These are phyloP conservation scores for Medicago arabica DNA, from an alignment of 306 rosid genomes.

Conservation along the genomic window DNA sequence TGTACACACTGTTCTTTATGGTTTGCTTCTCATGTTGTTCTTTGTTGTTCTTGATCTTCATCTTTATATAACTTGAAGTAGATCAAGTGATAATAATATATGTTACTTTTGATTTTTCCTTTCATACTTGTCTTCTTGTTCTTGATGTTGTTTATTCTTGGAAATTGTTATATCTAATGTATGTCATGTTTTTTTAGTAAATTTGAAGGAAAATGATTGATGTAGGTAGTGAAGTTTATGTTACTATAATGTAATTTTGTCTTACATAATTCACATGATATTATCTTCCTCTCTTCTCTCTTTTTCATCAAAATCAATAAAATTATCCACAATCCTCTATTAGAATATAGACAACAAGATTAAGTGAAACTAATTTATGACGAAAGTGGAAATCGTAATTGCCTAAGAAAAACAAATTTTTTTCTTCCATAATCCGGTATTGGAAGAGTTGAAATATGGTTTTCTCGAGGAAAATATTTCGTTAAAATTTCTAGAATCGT, in stretches of 20 bases:
- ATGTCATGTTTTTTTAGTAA: background rate
- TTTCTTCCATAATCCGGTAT: too few relatives aligned
- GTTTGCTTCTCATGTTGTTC: slow-evolving; percentile 71
- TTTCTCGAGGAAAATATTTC: too few relatives aligned
- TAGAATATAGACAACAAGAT: too few relatives aligned
- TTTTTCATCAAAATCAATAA: background rate
- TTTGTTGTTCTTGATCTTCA: slow-evolving; percentile 75
- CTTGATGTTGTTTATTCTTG: background rate
- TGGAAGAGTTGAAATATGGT: too few relatives aligned
- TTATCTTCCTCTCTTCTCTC: background rate
- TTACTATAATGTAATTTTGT: background rate
- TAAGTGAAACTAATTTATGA: too few relatives aligned
- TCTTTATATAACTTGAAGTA: slow-evolving; percentile 56
- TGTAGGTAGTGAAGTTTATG: background rate
- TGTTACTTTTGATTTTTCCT: background rate
- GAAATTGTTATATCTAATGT: background rate
- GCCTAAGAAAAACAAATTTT: too few relatives aligned
- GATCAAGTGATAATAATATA: background rate
- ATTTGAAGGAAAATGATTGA: background rate
- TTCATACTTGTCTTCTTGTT: background rate
- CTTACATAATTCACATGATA: background rate
- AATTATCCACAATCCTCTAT: too few relatives aligned
- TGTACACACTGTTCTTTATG: slow-evolving; percentile 83
- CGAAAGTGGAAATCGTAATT: too few relatives aligned
- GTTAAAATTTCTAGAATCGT: too few relatives aligned